Evolutionary conservation across 2,329 filamentous ascomycete species (phyloP), one percentile per base, ranked within the genome.

Genomic region (Pestalotiopsis fici): DNA sequence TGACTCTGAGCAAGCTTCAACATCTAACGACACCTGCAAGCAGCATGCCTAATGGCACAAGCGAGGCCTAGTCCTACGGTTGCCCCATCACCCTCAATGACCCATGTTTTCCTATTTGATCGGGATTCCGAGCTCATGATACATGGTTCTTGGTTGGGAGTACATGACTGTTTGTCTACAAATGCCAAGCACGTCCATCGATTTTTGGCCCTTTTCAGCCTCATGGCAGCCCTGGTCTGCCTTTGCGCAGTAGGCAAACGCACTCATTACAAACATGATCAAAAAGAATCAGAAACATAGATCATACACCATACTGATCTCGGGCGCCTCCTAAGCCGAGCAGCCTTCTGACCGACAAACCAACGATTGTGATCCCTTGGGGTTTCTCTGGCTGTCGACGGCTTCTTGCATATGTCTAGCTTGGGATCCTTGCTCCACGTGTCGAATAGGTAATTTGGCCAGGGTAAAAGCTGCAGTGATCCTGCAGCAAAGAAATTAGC

Each of bases 1-100:
- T 92, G 59, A 87, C 95, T 15, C 82, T 90, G 76, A 81, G 82
- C 56, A 84, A 88, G 72, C 78, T 91, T 59, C 75, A 80, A 67
- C 77, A 77, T 62, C 70, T 78, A 50, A 75, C 77, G 64, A 67
- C 71, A 23, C 70, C 79, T 6, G 31, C 70, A 54, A 27, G 37
- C 21, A 64, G 11, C 50, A 31, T 71, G 15, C 59, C 68, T 35
- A 73, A 74, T 50, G 73, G 72, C 27, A 69, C 68, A 2, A 64
- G 67, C 25, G 71, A 62, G 25, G 39, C 39, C 4, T 27, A 21
- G 21, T 2, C 15, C 23, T 27, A 23, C 13, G 39, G 12, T 37
- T 12, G 18, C 3, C 9, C 43, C 6, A 50, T 21, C n/a, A 50
- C 18, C 18, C 7, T 18, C 28, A 2, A 50, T 18, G 1, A 3